Conservation (phyloP, 2,329 filamentous ascomycete genomes). For the Cladosporium sp. region DNA sequence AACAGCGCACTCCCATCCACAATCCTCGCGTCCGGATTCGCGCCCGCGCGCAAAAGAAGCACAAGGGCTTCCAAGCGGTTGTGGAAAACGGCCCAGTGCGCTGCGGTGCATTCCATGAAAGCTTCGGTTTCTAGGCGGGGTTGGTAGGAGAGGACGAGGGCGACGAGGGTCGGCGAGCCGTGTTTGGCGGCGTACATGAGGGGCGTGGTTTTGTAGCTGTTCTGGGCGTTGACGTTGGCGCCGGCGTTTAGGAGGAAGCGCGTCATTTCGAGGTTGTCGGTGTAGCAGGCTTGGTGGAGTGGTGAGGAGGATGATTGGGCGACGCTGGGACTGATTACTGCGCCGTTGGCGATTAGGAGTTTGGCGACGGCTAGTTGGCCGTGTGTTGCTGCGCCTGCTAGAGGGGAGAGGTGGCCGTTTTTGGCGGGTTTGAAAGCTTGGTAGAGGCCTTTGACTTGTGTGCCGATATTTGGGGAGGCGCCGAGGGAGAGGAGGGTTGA, state of each 20-base stretch:
- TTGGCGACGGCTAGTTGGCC: constrained; percentile 25
- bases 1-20: constrained; percentile 27
- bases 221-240: constrained; percentile 23
- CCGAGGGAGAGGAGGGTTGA: constrained; percentile 24
- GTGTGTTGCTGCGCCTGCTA: constrained; percentile 29
- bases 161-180: constrained; percentile 21
- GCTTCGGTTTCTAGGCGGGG: constrained; percentile 24
- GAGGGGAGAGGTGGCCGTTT: constrained; percentile 26
- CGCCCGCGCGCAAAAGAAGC: constrained; percentile 25
- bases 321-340: constrained; percentile 25
- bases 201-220: constrained; percentile 28
- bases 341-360: constrained; percentile 26
- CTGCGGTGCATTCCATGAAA: constrained; percentile 28
- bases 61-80: constrained; percentile 24
- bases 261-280: constrained; percentile 25
- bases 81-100: constrained; percentile 24
- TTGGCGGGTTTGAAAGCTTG: constrained; percentile 32
- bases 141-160: constrained; percentile 23
- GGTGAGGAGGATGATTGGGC: constrained; percentile 26
- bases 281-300: constrained; percentile 28
- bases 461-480: constrained; percentile 25
- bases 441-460: constrained; percentile 25
- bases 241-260: constrained; percentile 19
- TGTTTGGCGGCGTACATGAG: constrained; percentile 32
- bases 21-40: constrained; percentile 24